These are phyloP conservation scores for Fusarium redolens DNA, from an alignment of 2,329 filamentous ascomycete genomes.

Conservation along the genomic window DNA sequence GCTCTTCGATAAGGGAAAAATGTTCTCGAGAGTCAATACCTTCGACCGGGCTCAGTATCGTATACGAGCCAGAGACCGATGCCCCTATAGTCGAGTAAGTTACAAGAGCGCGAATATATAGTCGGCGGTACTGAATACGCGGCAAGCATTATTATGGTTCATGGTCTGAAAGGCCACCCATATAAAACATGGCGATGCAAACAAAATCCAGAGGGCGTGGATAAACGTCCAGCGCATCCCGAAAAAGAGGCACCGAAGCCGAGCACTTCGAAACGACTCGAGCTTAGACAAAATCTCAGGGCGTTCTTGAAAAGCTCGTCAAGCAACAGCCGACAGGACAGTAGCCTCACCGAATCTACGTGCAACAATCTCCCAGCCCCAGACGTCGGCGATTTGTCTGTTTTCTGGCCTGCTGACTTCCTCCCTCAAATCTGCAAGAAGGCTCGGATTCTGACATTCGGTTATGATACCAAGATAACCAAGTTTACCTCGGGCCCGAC, in stretches of 20 bases:
- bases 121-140: too few relatives aligned
- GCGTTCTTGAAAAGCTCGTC: neutral
- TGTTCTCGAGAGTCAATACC: neutral
- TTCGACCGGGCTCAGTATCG: neutral
- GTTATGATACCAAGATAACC: conserved; percentile 30
- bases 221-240: neutral
- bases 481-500: neutral
- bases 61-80: neutral
- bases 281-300: neutral
- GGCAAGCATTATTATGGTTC: conserved; percentile 19
- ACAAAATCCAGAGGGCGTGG: fast-evolving
- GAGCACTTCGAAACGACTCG: too few relatives aligned
- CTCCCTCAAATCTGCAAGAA: neutral
- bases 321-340: neutral
- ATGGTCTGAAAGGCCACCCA: conserved; percentile 26
- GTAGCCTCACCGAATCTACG: too few relatives aligned
- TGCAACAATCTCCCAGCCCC: neutral
- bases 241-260: fast-evolving
- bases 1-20: too few relatives aligned
- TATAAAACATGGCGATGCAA: conserved; percentile 19
- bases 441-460: conserved; percentile 14
- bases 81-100: neutral
- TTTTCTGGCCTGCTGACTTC: conserved; percentile 26
- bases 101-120: too few relatives aligned
- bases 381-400: fast-evolving